Conservation (phyloP, 2,329 filamentous ascomycete genomes). For the Proliferodiscus dingleyae region DNA sequence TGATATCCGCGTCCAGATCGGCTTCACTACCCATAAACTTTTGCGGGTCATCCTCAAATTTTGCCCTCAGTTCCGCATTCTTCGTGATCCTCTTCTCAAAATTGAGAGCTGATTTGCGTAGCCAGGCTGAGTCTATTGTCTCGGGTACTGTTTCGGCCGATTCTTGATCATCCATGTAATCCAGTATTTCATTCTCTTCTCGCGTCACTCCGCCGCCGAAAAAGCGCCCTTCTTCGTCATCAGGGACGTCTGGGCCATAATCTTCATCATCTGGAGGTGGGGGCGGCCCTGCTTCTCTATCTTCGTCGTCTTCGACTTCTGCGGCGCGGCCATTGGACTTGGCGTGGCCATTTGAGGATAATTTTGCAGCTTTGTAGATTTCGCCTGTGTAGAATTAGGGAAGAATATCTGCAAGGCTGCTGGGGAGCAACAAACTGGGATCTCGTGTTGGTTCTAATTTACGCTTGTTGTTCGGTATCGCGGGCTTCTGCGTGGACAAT, state of each 20-base stretch:
- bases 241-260: constrained; percentile 48
- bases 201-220: constrained; percentile 87
- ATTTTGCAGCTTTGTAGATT: constrained; percentile 59
- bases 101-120: constrained; percentile 72
- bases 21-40: constrained; percentile 85
- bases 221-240: constrained; percentile 91
- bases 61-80: constrained; percentile 84
- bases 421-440: constrained; percentile 47
- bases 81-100: constrained; percentile 90
- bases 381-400: constrained; percentile 48
- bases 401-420: constrained; percentile 1
- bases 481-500: not conserved
- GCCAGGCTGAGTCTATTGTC: constrained; percentile 78
- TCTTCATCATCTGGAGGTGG: constrained; percentile 51
- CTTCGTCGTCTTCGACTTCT: constrained; percentile 33
- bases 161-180: constrained; percentile 75
- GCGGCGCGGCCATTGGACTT: constrained; percentile 31
- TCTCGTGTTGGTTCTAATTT: constrained; percentile 37
- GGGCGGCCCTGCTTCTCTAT: constrained; percentile 46
- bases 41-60: constrained; percentile 72
- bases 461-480: constrained; percentile 2
- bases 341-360: constrained; percentile 39
- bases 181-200: constrained; percentile 75
- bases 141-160: constrained; percentile 47
- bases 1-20: constrained; percentile 84